Percentiles rank a stretch among this genome's conserved stretches.
Conservation (phyloP, 495 filamentous ascomycete genomes). For the Pyronema omphalodes region DNA sequence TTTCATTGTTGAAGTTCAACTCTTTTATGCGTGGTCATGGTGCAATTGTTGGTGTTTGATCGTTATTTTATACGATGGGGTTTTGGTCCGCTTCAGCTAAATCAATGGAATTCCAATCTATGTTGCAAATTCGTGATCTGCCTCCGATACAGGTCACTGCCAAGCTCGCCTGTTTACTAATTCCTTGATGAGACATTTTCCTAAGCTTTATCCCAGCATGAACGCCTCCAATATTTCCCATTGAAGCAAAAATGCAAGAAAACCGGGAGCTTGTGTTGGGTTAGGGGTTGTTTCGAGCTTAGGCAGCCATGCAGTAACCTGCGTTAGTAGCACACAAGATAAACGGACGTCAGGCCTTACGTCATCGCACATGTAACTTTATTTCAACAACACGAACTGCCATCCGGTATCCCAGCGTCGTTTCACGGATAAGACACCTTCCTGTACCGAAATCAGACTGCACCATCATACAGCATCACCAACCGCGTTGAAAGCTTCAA, state of each 20-base stretch:
- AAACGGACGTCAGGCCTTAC: constrained; percentile 1
- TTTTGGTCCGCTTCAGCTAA: neutral
- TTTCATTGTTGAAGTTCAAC: neutral
- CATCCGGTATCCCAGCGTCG: neutral
- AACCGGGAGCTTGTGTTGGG: neutral
- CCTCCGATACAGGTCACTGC: neutral
- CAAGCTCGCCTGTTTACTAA: neutral
- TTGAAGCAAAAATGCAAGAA: neutral
- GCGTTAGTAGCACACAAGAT: neutral
- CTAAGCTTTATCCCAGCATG: neutral
- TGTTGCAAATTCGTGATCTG: neutral
- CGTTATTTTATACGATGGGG: neutral
- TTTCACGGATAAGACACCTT: neutral
- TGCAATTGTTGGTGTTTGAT: neutral
- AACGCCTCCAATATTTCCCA: neutral
- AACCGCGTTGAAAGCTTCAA: neutral
- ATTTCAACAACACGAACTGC: neutral
- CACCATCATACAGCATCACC: neutral
- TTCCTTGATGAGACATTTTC: neutral
- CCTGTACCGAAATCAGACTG: neutral
- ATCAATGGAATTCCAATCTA: neutral
- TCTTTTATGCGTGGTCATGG: neutral
- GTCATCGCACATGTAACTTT: constrained; percentile 1
- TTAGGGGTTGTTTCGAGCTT: neutral
- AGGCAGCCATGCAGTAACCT: neutral